phyloP scores from a whole-genome alignment of 192 early-diverging fungal genomes.

The Chytriomyces confervae region DNA sequence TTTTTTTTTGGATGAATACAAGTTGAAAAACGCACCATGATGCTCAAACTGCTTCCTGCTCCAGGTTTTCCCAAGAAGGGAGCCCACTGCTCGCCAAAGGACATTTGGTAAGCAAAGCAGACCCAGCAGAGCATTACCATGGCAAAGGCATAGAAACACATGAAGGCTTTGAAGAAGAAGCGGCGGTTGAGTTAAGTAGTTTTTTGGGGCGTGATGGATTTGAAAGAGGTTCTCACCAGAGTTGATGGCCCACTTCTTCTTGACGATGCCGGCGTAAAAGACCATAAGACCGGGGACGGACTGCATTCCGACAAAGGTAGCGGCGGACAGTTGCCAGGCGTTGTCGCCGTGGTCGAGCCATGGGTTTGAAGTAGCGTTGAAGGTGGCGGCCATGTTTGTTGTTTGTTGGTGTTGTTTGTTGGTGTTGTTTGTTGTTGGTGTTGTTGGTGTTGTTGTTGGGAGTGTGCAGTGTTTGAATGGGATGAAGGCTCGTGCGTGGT shows the following conservation, averaged over 20 bases:
- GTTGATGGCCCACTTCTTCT: constrained; percentile 4
- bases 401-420: no score
- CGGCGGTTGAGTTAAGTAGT: no score
- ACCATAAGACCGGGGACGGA: constrained; percentile 6
- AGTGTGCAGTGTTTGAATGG: no score
- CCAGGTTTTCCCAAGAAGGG: constrained; percentile 23
- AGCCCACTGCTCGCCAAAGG: constrained; percentile 19
- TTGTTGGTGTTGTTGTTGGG: no score
- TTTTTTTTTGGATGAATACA: no score
- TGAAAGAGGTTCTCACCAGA: neutral
- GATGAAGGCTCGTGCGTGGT: no score
- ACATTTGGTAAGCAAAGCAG: constrained; percentile 8
- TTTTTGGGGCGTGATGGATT: neutral
- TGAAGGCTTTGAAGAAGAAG: neutral
- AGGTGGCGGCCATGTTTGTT: no score
- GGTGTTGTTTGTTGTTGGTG: no score
- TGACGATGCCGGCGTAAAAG: neutral
- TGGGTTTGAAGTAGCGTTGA: no score
- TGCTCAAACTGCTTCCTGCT: neutral
- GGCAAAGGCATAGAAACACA: constrained; percentile 21
- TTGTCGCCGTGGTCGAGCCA: neutral
- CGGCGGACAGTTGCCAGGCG: constrained; percentile 2
- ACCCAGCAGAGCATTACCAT: constrained; percentile 5
- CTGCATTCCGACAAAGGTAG: constrained; percentile 5
- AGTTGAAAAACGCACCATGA: neutral